Conservation (phyloP, 495 filamentous ascomycete genomes). For the Hyaloscypha variabilis region DNA sequence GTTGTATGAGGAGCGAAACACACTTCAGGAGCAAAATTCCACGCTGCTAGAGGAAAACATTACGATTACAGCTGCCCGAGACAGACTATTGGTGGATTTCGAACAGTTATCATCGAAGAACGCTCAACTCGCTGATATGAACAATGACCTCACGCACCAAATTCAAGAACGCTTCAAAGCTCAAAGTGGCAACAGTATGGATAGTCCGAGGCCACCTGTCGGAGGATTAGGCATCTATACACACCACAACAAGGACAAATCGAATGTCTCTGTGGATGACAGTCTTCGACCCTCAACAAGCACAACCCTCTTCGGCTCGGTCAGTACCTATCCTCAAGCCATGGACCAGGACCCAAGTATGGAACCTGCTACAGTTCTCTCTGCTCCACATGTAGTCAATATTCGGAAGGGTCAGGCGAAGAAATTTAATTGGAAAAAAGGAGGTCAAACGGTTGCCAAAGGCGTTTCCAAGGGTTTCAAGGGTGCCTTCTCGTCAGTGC, state of each 20-base stretch:
- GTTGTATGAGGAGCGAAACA: conserved; percentile 79
- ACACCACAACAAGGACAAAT: conserved; percentile 67
- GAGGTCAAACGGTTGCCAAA: conserved; percentile 88
- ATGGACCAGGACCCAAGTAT: conserved; percentile 48
- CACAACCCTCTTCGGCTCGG: conserved; percentile 36
- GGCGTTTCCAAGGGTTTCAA: conserved; percentile 93
- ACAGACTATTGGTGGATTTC: conserved; percentile 92
- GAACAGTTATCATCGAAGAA: conserved; percentile 94
- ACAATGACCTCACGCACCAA: conserved; percentile 91
- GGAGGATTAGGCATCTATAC: conserved; percentile 90
- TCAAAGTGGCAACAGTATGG: conserved; percentile 55
- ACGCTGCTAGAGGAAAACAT: conserved; percentile 81
- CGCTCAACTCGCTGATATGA: conserved; percentile 87
- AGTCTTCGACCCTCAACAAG: conserved; percentile 49
- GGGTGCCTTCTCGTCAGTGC: conserved; percentile 63
- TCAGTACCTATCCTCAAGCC: conserved; percentile 28
- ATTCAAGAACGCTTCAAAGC: conserved; percentile 92
- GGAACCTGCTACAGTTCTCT: conserved; percentile 58
- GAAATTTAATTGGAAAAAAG: conserved; percentile 99
- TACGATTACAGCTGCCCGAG: conserved; percentile 76
- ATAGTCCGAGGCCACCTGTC: conserved; percentile 51
- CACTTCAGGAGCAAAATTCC: conserved; percentile 78
- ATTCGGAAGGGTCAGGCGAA: conserved; percentile 90
- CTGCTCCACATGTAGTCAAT: conserved; percentile 86
- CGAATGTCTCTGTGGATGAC: conserved; percentile 65